Evolutionary conservation across 805 yeast species (phyloP).

Genomic region (Tanozyma kutaoensis): DNA sequence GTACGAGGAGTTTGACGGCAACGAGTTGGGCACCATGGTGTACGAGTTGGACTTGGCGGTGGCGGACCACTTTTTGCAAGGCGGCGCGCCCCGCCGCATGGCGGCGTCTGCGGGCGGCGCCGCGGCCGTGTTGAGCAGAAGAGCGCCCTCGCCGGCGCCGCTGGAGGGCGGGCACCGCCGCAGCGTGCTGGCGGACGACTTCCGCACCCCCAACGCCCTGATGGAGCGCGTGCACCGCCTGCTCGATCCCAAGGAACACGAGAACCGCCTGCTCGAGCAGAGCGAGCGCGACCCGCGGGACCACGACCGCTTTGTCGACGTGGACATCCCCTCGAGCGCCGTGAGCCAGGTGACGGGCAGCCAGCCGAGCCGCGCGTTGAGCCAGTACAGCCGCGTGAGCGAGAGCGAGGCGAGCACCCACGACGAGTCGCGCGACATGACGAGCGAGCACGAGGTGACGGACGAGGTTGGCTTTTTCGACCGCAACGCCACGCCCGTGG

Average conservation of each 20-base stretch:
- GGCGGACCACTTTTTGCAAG: constrained; percentile 17
- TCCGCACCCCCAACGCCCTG: constrained; percentile 11
- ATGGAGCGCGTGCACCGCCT: constrained; percentile 9
- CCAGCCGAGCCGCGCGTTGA: no score
- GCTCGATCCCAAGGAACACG: constrained; percentile 10
- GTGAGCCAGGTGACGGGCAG: no score
- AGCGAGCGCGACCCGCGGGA: neutral
- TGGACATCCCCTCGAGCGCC: constrained; percentile 13
- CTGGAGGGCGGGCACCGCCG: constrained; percentile 16
- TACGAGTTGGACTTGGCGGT: constrained; percentile 47
- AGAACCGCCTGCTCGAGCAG: neutral
- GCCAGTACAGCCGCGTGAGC: no score
- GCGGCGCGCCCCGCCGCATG: constrained; percentile 3
- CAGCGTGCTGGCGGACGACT: constrained; percentile 20
- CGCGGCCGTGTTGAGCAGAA: constrained; percentile 6
- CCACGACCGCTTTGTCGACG: constrained; percentile 16
- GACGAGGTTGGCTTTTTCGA: no score
- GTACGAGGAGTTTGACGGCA: constrained; percentile 36
- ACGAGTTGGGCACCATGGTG: constrained; percentile 39
- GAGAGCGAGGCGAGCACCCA: no score
- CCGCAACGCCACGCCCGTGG: no score
- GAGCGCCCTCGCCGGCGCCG: constrained; percentile 6
- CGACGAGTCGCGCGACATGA: no score
- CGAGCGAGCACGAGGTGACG: constrained; percentile 2
- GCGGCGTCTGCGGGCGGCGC: constrained; percentile 11